Base-by-base conservation (phyloP, 2,329 filamentous ascomycete genomes). In the Tolypocladium album region DNA sequence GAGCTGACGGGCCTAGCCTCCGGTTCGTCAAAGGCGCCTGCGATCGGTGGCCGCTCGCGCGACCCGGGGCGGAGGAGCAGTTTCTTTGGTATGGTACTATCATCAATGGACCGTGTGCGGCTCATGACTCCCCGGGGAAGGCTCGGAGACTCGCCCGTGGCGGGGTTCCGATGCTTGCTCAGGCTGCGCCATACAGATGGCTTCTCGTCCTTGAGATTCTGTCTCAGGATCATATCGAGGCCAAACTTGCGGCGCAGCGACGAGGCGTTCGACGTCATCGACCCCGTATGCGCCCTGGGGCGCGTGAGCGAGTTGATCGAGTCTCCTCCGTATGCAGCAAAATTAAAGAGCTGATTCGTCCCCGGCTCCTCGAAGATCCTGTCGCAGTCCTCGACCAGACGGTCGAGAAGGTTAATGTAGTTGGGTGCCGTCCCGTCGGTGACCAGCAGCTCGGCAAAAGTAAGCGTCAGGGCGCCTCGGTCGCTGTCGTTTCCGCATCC, bases 401-500 rank as follows among this genome's bases (percentile, higher is more conserved):
- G 86, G 74, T 97, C 92, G 55, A 97, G 79, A 17, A 97, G 77
- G 59, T 93, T 94, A 66, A 97, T 92, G 70, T 93, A 94, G 63
- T 92, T 84, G 61, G 90, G 86, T 1, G 92, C 86, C 62, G 87
- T 85, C 8, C 87, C 88, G 61, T 92, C 88, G 5, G 86, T 83
- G 2, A 94, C 88, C 8, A 97, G 78, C 57, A 97, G 80, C 70
- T 97, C 92, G 0, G 92, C 88, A 76, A 97, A 97, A 1, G 91
- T 89, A 53, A 90, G 85, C 0, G 92, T 97, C 66, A 97, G 75
- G 27, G 90, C 89, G 56, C 93, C 93, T 56, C 92, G 84, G 70
- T 97, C 93, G 39, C 91, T 89, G 69, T 97, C 93, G 67, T 96
- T 96, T 57, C 88, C 88, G 65, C 92, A 96, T 3, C 90, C 92